A percentile compares a stretch with the other conserved stretches of the same genome.
phyloP scores from a whole-genome alignment of 2,329 filamentous ascomycete genomes.

The Xylaria sp. region DNA sequence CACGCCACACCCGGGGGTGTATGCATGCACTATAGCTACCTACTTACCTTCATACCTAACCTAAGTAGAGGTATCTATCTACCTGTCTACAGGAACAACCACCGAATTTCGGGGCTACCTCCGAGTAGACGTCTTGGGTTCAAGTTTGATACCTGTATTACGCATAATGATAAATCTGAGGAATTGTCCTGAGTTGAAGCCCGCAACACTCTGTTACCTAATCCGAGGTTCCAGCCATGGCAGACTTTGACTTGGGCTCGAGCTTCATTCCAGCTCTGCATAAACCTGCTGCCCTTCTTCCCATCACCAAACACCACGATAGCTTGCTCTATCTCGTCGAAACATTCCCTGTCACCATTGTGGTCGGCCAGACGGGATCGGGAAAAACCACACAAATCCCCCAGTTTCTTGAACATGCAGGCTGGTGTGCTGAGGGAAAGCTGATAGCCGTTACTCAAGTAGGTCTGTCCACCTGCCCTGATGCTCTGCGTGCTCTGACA shows the following conservation, averaged over 20 bases:
- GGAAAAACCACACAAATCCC: slow-evolving; percentile 97
- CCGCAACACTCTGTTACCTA: slow-evolving; percentile 21
- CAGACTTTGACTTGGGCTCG: slow-evolving; percentile 66
- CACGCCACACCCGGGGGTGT: slow-evolving; percentile 9
- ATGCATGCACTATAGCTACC: no score
- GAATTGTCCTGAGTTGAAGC: slow-evolving; percentile 1
- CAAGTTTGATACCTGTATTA: background rate
- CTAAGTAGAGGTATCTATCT: no score
- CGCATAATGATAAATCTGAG: slow-evolving; percentile 13
- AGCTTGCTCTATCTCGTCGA: slow-evolving; percentile 87
- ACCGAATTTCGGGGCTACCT: background rate
- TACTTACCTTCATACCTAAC: no score
- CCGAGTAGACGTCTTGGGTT: background rate
- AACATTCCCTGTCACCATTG: slow-evolving; percentile 82
- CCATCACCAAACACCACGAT: slow-evolving; percentile 85
- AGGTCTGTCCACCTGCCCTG: slow-evolving; percentile 49
- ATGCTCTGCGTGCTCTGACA: slow-evolving; percentile 29
- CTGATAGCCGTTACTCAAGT: slow-evolving; percentile 91
- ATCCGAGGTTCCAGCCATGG: slow-evolving; percentile 52
- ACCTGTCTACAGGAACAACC: no score
- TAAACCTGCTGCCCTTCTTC: slow-evolving; percentile 83
- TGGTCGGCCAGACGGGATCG: slow-evolving; percentile 93
- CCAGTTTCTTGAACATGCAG: slow-evolving; percentile 86
- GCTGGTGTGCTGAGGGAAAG: slow-evolving; percentile 88
- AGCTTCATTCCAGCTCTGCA: slow-evolving; percentile 83